phyloP scores from a whole-genome alignment of 2,329 filamentous ascomycete species.

The Aureobasidium uvarum region DNA sequence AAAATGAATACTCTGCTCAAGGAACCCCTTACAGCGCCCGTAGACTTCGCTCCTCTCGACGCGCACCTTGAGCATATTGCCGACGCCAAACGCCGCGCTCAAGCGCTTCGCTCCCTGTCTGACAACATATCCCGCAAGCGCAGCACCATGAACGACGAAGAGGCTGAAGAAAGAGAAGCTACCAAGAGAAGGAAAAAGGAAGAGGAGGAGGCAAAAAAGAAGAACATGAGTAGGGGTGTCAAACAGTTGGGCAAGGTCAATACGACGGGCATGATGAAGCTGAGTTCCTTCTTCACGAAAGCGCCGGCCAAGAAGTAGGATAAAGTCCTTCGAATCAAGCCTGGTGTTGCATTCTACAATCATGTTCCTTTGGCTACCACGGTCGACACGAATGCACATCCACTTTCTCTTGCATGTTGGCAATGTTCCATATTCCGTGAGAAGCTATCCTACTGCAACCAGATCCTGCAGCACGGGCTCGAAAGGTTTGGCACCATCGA shows the following conservation, averaged over 20 bases:
- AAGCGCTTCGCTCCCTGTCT: conserved; percentile 63
- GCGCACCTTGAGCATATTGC: conserved; percentile 66
- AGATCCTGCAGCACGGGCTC: too few relatives aligned
- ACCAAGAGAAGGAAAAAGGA: conserved; percentile 85
- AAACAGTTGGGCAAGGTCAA: conserved; percentile 86
- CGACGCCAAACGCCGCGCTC: conserved; percentile 67
- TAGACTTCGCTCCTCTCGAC: conserved; percentile 70
- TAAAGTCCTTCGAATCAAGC: background rate
- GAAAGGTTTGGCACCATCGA: too few relatives aligned
- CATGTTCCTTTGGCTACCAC: background rate
- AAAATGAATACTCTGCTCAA: conserved; percentile 47
- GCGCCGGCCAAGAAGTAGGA: conserved; percentile 36
- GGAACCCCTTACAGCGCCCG: conserved; percentile 34
- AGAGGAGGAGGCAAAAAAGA: conserved; percentile 83
- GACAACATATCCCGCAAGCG: conserved; percentile 67
- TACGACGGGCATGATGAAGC: conserved; percentile 91
- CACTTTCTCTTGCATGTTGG: too few relatives aligned
- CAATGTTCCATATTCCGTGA: too few relatives aligned
- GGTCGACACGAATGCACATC: too few relatives aligned
- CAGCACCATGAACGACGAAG: conserved; percentile 60
- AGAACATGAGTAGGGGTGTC: conserved; percentile 73
- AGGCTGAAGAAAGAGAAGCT: conserved; percentile 56
- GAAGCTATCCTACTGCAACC: too few relatives aligned
- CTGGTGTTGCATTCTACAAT: background rate
- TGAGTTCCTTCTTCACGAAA: conserved; percentile 91